Percentiles rank a stretch among this genome's conserved stretches.
These are phyloP conservation scores for Globisporangium cylindrosporum DNA, from an alignment of 352 stramenopile genomes.

Conservation along the genomic window DNA sequence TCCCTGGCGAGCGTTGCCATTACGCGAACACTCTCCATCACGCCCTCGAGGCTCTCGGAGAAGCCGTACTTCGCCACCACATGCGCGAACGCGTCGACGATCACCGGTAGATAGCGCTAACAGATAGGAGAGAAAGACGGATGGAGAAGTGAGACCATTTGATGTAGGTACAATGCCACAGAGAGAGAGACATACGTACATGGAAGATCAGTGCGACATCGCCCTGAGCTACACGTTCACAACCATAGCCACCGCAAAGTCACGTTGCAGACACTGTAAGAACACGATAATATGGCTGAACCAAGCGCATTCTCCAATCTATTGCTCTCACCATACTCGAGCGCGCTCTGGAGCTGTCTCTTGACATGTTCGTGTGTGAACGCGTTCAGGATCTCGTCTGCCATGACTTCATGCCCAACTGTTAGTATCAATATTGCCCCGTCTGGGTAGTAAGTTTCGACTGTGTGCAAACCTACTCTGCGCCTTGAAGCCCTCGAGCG, in stretches of 20 bases:
- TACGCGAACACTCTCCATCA: slow-evolving; percentile 43
- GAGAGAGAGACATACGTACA: neutral
- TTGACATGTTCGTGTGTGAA: slow-evolving; percentile 36
- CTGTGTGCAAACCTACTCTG: slow-evolving; percentile 17
- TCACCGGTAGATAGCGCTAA: slow-evolving; percentile 40
- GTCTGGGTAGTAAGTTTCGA: neutral
- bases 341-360: slow-evolving; percentile 36
- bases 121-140: too few relatives aligned
- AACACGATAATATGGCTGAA: too few relatives aligned
- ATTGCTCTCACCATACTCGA: slow-evolving; percentile 27
- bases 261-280: too few relatives aligned
- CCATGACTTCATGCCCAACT: slow-evolving; percentile 31
- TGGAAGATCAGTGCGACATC: slow-evolving; percentile 49
- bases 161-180: too few relatives aligned
- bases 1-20: slow-evolving; percentile 40
- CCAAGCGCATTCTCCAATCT: neutral
- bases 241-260: too few relatives aligned
- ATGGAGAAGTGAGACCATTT: too few relatives aligned
- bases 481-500: slow-evolving; percentile 27
- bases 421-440: neutral
- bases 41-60: slow-evolving; percentile 33
- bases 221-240: neutral
- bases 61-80: slow-evolving; percentile 53
- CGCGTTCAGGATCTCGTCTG: slow-evolving; percentile 45
- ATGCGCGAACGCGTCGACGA: slow-evolving; percentile 36